phyloP scores from a whole-genome alignment of 768 basidiomycete species.

The Pilatotrama ljubarskyi region DNA sequence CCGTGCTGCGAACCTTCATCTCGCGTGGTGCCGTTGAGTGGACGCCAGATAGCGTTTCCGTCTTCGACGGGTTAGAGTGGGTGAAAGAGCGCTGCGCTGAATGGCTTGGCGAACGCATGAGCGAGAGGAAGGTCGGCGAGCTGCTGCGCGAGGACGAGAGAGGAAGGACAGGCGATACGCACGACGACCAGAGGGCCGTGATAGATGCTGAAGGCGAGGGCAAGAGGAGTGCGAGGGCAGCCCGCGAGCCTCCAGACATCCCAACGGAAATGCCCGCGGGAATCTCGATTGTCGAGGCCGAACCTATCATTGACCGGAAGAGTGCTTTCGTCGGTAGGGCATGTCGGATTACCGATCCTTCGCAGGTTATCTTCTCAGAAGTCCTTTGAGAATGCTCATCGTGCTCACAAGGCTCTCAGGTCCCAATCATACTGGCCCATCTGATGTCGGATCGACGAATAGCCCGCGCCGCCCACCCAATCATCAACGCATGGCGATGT shows the following conservation, averaged over 20 bases:
- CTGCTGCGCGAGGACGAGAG: conserved; percentile 53
- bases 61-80: conserved; percentile 85
- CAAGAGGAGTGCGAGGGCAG: conserved; percentile 10
- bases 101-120: conserved; percentile 75
- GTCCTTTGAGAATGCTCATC: not conserved
- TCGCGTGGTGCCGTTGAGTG: conserved; percentile 79
- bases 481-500: conserved; percentile 84
- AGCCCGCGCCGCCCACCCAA: conserved; percentile 73
- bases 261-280: conserved; percentile 50
- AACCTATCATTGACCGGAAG: conserved; percentile 84
- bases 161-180: not conserved
- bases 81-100: conserved; percentile 61
- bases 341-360: conserved; percentile 74
- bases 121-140: conserved; percentile 53
- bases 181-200: conserved; percentile 39
- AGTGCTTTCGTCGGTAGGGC: conserved; percentile 86
- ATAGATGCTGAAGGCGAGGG: conserved; percentile 17
- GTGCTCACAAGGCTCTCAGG: conserved; percentile 40
- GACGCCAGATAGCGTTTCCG: conserved; percentile 69
- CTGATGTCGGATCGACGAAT: conserved; percentile 73
- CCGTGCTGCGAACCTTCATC: conserved; percentile 77
- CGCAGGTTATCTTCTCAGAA: conserved; percentile 52
- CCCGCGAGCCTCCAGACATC: conserved; percentile 14
- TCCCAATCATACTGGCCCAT: conserved; percentile 63
- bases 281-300: conserved; percentile 67